Evolutionary conservation across 2,329 filamentous ascomycete genomes (phyloP), one percentile per base, ranked within the genome.

Genomic region (Aspergillus sp.): DNA sequence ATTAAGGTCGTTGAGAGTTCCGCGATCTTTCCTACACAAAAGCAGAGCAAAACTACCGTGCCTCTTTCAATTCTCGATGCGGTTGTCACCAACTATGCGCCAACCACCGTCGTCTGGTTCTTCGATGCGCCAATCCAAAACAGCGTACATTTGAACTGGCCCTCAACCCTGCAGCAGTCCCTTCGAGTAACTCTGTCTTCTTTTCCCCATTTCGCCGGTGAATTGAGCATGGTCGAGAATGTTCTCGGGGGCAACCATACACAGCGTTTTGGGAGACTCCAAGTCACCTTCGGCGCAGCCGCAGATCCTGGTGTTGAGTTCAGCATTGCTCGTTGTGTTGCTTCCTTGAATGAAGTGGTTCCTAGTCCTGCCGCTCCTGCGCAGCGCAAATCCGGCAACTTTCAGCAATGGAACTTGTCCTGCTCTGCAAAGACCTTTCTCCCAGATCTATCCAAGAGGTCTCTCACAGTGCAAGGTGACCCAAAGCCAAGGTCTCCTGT

Each of bases 291-390:
- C 59, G 75, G 76, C 39, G 64, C 68, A 3, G 17, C 64, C 0
- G 53, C 63, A 8, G 80, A 81, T 60, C 75, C 75, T 3, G 79
- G 80, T 0, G 73, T 80, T 3, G 76, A 75, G 34, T 73, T 78
- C 37, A 59, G 73, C 20, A 61, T 72, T 2, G 75, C 72, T 2
- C 63, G 40, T 13, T 59, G 55, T 33, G 51, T 52, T 0, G 30
- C 54, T 19, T 59, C 60, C 2, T 33, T 67, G 7, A 58, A 66
- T 27, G 46, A 52, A 59, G 12, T 74, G 67, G 42, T 61, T 64
- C 41, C 64, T 57, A 41, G 54, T 56, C 73, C 33, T 75, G 3
- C n/a, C n/a, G n/a, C n/a, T n/a, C n/a, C n/a, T 20, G 56, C 58
- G n/a, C 57, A 58, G 9, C 57, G 45, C 6, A 52, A 61, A 3